Base-by-base conservation (phyloP, 768 basidiomycete species). In the Multifurca ochricompacta region DNA sequence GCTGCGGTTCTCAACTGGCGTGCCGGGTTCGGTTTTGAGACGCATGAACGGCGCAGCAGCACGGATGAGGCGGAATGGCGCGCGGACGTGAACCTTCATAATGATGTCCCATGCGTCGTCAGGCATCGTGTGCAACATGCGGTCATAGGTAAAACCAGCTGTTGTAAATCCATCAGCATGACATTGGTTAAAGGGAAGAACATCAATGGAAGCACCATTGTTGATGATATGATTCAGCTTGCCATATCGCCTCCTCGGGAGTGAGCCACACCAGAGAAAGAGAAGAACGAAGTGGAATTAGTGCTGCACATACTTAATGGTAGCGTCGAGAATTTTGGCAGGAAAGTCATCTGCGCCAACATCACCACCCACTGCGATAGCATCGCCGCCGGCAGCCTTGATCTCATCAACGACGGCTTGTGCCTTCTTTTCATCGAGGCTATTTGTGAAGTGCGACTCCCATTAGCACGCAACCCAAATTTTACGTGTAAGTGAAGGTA, bases 221-320 rank as follows among this genome's bases (percentile, higher is more conserved):
- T 91, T 91, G 30, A 91, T 75, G 49, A 91, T 87, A 66, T 91
- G 87, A 68, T 92, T 89, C 46, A 92, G 82, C 65, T 88, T 86
- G 23, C 88, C 89, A 60, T 82, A 91, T 59, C 83, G 81, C 55
- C 85, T 89, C 63, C 30, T 46, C 28, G 39, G 23, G 34, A 32
- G 40, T 3, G 36, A 46, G 35, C 14, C 32, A n/a, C 30, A 23
- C 6, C 46, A 21, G 6, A 35, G 30, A 23, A 54, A 35, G 6
- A 39, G 18, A 35, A 35, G 34, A 1, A 43, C 32, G 35, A 13
- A 36, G 8, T 31, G 31, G n/a, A 48, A 21, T 13, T 28, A 34
- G 25, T n/a, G 53, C 31, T 2, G n/a, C 4, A 76, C 84, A 63
- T 62, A 89, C 87, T 79, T 72, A 62, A 90, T 75, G 4, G 89